Conservation (phyloP, 495 filamentous ascomycete species). For the Aspergillus asperescens region DNA sequence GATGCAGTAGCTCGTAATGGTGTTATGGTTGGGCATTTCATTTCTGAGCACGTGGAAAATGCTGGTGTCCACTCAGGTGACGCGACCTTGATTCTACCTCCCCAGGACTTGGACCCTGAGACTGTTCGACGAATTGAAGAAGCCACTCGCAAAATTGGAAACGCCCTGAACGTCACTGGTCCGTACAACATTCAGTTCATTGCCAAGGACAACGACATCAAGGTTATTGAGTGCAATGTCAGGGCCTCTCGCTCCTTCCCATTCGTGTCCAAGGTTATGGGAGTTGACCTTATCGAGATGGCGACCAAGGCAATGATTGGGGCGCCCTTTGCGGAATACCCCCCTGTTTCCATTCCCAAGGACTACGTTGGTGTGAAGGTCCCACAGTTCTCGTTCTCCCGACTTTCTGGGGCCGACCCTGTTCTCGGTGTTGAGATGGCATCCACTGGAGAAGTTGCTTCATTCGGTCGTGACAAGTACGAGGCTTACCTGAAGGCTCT, state of each 20-base stretch:
- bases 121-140: constrained; percentile 90
- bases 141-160: constrained; percentile 90
- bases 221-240: constrained; percentile 99
- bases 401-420: constrained; percentile 91
- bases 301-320: constrained; percentile 96
- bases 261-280: constrained; percentile 98
- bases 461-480: constrained; percentile 91
- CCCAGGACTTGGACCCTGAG: constrained; percentile 85
- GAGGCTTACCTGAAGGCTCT: constrained; percentile 96
- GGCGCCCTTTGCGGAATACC: constrained; percentile 74
- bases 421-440: constrained; percentile 99
- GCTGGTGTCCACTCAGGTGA: constrained; percentile 98
- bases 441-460: constrained; percentile 96
- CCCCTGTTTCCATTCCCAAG: constrained; percentile 63
- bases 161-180: constrained; percentile 91
- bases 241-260: constrained; percentile 94
- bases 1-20: constrained; percentile 89
- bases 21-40: constrained; percentile 83
- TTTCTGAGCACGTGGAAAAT: constrained; percentile 96
- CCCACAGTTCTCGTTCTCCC: constrained; percentile 97
- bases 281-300: constrained; percentile 96
- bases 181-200: constrained; percentile 99
- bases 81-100: constrained; percentile 92
- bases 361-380: constrained; percentile 96
- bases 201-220: constrained; percentile 98